These are phyloP conservation scores for Rhypophila decipiens DNA, from an alignment of 495 filamentous ascomycete species.

Conservation along the genomic window DNA sequence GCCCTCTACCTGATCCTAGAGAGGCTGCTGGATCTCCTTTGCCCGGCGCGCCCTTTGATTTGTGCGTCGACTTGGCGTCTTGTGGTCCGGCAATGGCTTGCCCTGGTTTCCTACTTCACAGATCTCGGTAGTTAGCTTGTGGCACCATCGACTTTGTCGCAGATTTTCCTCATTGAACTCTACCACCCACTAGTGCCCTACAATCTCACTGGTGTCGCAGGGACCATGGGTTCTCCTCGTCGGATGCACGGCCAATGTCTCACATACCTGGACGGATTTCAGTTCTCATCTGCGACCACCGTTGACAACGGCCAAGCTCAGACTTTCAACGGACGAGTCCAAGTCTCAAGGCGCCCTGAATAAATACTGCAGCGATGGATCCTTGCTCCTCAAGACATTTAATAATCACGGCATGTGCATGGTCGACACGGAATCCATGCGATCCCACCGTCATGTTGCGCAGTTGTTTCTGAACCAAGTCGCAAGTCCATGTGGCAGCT, in stretches of 20 bases:
- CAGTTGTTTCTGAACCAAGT: not conserved
- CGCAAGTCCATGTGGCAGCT: not conserved
- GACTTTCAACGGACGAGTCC: no score
- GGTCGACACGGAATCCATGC: not conserved
- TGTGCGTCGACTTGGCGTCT: not conserved
- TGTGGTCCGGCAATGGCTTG: not conserved
- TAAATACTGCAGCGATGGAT: no score
- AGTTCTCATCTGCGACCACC: no score
- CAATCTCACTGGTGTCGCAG: no score
- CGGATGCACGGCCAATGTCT: no score
- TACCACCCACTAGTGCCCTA: no score
- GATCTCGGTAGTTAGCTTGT: constrained; percentile 18
- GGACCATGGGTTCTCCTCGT: no score
- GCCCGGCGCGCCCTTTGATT: not conserved
- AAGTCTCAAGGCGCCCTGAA: no score
- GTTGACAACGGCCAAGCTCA: no score
- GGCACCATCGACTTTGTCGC: constrained; percentile 9
- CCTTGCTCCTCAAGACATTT: no score
- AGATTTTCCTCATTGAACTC: constrained; percentile 1
- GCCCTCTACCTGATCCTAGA: no score
- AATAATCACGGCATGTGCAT: constrained; percentile 2
- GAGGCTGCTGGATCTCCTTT: constrained; percentile 6
- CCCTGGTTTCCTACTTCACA: constrained; percentile 3
- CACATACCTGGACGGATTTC: no score
- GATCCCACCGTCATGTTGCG: not conserved